Conservation (phyloP, 176 grass and related monocot species). For the Phoenix dactylifera region DNA sequence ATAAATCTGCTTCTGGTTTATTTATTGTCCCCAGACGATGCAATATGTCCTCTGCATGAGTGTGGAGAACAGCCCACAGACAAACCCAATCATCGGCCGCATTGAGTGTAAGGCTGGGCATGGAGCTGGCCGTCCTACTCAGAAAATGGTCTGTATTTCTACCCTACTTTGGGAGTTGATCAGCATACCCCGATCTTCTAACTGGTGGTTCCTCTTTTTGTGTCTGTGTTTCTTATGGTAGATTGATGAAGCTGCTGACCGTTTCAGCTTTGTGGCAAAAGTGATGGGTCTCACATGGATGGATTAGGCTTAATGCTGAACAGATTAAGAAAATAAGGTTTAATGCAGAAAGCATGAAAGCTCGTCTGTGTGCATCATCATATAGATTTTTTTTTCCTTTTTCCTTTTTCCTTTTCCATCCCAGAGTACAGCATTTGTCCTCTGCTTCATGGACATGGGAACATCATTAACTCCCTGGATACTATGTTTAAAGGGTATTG, state of each 20-base stretch:
- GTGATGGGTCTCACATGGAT: slow-evolving; percentile 58
- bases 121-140: slow-evolving; percentile 79
- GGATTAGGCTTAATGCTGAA: slow-evolving; percentile 11
- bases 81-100: slow-evolving; percentile 77
- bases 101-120: slow-evolving; percentile 87
- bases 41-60: slow-evolving; percentile 63
- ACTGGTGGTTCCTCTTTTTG: too few species aligned
- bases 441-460: too few species aligned
- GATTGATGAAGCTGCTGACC: slow-evolving; percentile 76
- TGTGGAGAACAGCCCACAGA: slow-evolving; percentile 35
- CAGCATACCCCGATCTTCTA: too few species aligned
- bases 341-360: too few species aligned
- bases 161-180: too few species aligned
- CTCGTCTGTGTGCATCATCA: too few species aligned
- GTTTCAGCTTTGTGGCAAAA: slow-evolving; percentile 92
- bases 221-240: slow-evolving; percentile 18
- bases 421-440: too few species aligned
- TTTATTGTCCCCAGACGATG: slow-evolving; percentile 47
- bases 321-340: too few species aligned
- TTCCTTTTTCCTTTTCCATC: too few species aligned
- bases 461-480: too few species aligned
- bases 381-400: too few species aligned
- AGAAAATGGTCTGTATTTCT: slow-evolving; percentile 58
- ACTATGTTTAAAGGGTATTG: too few species aligned
- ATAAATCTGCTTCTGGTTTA: slow-evolving; percentile 17